Conservation (phyloP, 225 moss, liverwort and hornwort genomes). For the Bryoerythrophyllum caledonicum region DNA sequence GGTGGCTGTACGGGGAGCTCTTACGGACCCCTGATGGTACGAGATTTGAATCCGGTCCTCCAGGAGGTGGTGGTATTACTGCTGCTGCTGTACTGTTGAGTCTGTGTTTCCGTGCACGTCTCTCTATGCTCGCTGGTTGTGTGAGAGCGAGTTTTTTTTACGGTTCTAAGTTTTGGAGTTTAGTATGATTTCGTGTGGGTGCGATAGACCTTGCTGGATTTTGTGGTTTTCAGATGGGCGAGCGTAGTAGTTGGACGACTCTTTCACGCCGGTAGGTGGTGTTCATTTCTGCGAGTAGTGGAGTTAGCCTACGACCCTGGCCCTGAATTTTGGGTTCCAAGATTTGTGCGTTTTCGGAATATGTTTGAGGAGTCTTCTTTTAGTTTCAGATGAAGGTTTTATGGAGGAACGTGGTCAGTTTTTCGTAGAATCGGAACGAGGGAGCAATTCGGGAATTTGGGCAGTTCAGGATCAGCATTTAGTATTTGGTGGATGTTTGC, state of each 20-base stretch:
- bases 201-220: neutral
- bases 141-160: neutral
- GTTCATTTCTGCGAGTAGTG: neutral
- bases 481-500: neutral
- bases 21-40: neutral
- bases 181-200: neutral
- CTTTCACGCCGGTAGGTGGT: too few species aligned
- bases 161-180: neutral
- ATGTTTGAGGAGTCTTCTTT: neutral
- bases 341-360: too few species aligned
- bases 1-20: neutral
- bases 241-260: neutral
- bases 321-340: neutral
- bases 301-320: too few species aligned
- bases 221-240: neutral
- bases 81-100: neutral
- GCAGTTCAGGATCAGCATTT: neutral
- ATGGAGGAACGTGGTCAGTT: neutral
- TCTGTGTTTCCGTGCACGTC: neutral
- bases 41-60: neutral
- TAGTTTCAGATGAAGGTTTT: neutral
- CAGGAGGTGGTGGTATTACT: neutral
- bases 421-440: neutral
- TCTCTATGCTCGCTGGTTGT: too few species aligned
- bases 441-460: neutral